These are phyloP conservation scores for Aspergillus brunneoviolaceus DNA, from an alignment of 2,329 filamentous ascomycete genomes.

Conservation along the genomic window DNA sequence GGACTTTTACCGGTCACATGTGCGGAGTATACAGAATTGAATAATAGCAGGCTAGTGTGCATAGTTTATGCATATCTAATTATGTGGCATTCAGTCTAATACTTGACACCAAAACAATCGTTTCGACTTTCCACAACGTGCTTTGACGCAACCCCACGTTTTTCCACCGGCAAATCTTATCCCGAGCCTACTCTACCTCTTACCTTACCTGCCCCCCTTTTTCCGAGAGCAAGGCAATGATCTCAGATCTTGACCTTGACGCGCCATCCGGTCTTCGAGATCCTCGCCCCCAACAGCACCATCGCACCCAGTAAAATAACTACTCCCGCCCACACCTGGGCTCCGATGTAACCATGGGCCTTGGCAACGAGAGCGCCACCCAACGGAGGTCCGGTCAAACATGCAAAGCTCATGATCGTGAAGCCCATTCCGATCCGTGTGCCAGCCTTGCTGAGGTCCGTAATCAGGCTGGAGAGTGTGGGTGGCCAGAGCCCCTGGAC, in stretches of 20 bases:
- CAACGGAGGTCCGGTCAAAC: slow-evolving; percentile 48
- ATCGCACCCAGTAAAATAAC: slow-evolving; percentile 14
- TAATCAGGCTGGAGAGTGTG: slow-evolving; percentile 14
- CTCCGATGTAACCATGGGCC: slow-evolving; percentile 44
- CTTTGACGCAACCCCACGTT: too few species aligned
- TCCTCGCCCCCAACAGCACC: slow-evolving; percentile 13
- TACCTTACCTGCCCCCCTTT: background rate
- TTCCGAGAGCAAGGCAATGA: background rate
- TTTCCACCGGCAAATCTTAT: background rate
- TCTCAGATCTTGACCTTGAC: slow-evolving; percentile 13
- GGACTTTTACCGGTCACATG: background rate
- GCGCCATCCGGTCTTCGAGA: slow-evolving; percentile 9
- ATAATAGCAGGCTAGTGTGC: background rate
- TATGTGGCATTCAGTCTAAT: too few species aligned
- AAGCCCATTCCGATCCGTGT: slow-evolving; percentile 40
- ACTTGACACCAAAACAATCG: too few species aligned
- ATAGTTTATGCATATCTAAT: too few species aligned
- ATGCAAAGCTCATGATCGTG: slow-evolving; percentile 46
- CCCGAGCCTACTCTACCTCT: background rate
- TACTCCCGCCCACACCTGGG: slow-evolving; percentile 46
- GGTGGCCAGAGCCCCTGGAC: slow-evolving; percentile 12
- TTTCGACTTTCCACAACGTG: too few species aligned
- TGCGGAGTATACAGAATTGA: background rate
- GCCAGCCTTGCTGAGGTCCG: slow-evolving; percentile 16
- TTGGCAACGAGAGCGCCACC: slow-evolving; percentile 49